Conservation (phyloP, 768 basidiomycete species). For the Rubroboletus pulcherrimus region DNA sequence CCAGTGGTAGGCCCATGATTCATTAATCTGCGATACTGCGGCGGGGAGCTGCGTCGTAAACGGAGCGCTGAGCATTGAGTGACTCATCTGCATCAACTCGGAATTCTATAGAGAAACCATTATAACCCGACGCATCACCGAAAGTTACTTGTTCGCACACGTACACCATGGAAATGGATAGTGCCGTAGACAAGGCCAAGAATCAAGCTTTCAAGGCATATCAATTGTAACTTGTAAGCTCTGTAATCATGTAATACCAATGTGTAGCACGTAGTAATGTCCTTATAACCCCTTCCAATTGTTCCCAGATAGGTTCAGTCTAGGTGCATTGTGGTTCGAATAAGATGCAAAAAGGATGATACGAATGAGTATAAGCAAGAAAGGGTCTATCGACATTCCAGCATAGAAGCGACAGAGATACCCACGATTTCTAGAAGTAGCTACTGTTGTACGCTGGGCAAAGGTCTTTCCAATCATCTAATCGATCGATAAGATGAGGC, state of each 20-base stretch:
- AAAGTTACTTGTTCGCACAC: too few relatives aligned
- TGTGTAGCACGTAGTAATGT: neutral
- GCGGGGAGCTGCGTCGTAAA: too few relatives aligned
- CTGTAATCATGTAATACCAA: neutral
- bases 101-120: neutral
- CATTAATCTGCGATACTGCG: too few relatives aligned
- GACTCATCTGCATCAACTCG: neutral
- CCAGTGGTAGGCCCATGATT: too few relatives aligned
- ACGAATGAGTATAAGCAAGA: too few relatives aligned
- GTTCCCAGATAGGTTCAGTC: neutral
- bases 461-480: conserved; percentile 20
- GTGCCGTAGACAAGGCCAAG: too few relatives aligned
- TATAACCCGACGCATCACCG: too few relatives aligned
- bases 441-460: conserved; percentile 13
- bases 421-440: neutral
- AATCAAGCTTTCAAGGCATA: too few relatives aligned
- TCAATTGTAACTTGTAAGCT: neutral
- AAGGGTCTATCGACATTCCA: neutral
- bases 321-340: neutral
- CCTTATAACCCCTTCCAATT: neutral
- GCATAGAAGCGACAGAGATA: neutral
- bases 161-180: too few relatives aligned
- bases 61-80: neutral
- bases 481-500: neutral
- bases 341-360: too few relatives aligned